These are phyloP conservation scores for Byssothecium circinans DNA, from an alignment of 2,329 filamentous ascomycete genomes.

Conservation along the genomic window DNA sequence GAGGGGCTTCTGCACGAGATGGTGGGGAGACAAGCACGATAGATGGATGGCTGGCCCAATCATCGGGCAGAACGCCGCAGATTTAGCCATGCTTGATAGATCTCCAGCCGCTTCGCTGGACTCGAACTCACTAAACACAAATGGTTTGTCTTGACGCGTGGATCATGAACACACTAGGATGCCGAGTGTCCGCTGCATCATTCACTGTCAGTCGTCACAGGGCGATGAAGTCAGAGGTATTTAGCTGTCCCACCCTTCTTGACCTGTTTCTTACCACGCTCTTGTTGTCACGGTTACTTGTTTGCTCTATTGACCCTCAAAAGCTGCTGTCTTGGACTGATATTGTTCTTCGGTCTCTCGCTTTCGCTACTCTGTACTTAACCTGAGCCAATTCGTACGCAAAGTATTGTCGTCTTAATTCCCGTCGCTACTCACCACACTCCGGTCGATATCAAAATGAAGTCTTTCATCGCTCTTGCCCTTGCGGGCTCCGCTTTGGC, in stretches of 20 bases:
- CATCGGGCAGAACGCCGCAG: no score
- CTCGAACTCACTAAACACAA: conserved; percentile 7
- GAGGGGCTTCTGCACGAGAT: conserved; percentile 19
- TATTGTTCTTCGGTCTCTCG: conserved; percentile 42
- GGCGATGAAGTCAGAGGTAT: conserved; percentile 29
- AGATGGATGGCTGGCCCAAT: no score
- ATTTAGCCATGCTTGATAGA: no score
- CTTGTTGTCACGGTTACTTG: conserved; percentile 32
- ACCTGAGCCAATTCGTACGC: conserved; percentile 2
- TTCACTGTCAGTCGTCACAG: conserved; percentile 15
- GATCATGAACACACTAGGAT: conserved; percentile 21
- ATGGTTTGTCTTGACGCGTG: conserved; percentile 31
- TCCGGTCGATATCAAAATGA: conserved; percentile 25
- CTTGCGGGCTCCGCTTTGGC: conserved; percentile 34
- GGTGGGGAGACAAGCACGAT: conserved; percentile 18
- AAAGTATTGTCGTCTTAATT: conserved; percentile 2
- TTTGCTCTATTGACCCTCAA: conserved; percentile 4
- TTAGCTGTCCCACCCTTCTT: conserved; percentile 29
- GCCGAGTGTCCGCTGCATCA: conserved; percentile 14
- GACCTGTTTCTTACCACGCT: conserved; percentile 16
- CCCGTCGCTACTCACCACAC: conserved; percentile 6
- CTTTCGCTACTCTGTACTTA: conserved; percentile 21
- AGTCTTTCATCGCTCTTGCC: conserved; percentile 33
- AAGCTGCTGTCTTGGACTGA: conserved; percentile 26
- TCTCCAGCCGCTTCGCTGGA: conserved; percentile 11